phyloP scores from a whole-genome alignment of 257 asterid genomes.

The Ilex aquifolium region DNA sequence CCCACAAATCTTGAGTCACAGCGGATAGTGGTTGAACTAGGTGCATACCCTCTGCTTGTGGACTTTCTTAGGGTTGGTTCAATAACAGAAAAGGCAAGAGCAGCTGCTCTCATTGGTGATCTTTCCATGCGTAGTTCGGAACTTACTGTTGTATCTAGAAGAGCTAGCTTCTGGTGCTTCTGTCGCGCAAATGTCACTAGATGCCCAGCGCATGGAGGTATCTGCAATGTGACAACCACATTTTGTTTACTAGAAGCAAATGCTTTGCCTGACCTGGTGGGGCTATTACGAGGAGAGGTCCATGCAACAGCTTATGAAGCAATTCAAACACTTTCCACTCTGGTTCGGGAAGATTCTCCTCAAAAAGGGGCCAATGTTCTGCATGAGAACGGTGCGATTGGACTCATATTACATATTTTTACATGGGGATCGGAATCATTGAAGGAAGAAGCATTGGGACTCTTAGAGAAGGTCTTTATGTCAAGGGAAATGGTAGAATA shows the following conservation, averaged over 20 bases:
- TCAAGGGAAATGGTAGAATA: constrained; percentile 49
- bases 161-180: constrained; percentile 22
- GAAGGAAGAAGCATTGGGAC: constrained; percentile 45
- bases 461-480: constrained; percentile 43
- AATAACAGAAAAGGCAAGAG: constrained; percentile 44
- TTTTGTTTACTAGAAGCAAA: constrained; percentile 47
- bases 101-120: constrained; percentile 56
- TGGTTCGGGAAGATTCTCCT: constrained; percentile 55
- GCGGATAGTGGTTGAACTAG: constrained; percentile 31
- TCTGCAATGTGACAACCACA: constrained; percentile 32
- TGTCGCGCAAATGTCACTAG: constrained; percentile 10
- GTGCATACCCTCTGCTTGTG: constrained; percentile 35
- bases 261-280: constrained; percentile 41
- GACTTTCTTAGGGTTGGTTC: constrained; percentile 40
- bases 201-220: constrained; percentile 49
- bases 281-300: constrained; percentile 29
- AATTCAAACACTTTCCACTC: constrained; percentile 58
- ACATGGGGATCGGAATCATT: constrained; percentile 57
- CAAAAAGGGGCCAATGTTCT: constrained; percentile 46
- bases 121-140: constrained; percentile 57
- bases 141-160: constrained; percentile 22
- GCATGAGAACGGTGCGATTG: constrained; percentile 38
- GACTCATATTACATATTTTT: constrained; percentile 37
- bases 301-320: constrained; percentile 62
- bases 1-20: constrained; percentile 48